phyloP scores from a whole-genome alignment of 2,329 filamentous ascomycete genomes.

The Fusarium haematococcum region DNA sequence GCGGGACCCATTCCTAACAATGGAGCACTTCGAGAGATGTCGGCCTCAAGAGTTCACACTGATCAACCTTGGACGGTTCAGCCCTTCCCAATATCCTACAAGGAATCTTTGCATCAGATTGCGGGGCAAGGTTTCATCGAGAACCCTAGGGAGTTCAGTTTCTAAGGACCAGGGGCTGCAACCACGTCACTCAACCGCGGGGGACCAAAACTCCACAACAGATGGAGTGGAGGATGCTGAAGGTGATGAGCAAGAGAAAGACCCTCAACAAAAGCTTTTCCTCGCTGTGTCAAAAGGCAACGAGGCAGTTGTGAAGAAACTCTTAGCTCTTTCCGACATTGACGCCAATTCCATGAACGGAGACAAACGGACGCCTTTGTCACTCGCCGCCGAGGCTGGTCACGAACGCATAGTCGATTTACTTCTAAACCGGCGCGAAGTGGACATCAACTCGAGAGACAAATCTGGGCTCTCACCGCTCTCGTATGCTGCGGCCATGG shows the following conservation, averaged over 20 bases:
- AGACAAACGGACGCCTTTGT: neutral
- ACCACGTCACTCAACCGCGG: neutral
- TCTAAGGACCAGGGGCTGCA: neutral
- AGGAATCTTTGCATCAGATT: neutral
- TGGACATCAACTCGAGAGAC: neutral
- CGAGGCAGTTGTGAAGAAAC: neutral
- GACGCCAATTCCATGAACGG: neutral
- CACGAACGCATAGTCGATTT: neutral
- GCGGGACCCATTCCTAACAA: constrained; percentile 7
- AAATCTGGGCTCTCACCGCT: neutral
- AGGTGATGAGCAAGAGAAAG: neutral
- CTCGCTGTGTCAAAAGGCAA: neutral
- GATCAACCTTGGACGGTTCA: constrained; percentile 1
- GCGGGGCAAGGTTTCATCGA: neutral
- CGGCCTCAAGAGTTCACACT: neutral
- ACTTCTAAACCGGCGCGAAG: neutral
- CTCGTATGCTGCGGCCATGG: neutral
- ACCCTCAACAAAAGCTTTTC: neutral
- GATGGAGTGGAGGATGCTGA: neutral
- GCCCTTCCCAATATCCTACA: neutral
- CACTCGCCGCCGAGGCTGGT: neutral
- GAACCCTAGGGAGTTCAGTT: neutral
- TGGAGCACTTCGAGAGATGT: constrained; percentile 27
- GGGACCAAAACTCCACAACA: neutral
- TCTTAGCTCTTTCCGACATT: neutral